Evolutionary conservation across 306 rosid species (phyloP), one percentile per base, ranked within the genome.

Genomic region (Lathyrus sativus): DNA sequence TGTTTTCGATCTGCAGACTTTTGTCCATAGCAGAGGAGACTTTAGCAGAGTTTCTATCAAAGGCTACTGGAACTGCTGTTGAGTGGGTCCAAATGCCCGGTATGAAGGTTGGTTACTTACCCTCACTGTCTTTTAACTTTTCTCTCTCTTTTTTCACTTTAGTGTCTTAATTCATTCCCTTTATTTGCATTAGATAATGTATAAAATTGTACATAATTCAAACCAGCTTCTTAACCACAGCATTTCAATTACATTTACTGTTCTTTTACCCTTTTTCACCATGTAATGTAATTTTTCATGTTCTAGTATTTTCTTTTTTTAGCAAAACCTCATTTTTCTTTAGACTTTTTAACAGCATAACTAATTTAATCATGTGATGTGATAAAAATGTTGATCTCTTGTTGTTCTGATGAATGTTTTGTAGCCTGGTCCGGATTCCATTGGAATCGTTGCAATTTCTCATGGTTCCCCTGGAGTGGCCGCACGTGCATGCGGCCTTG

Each of bases 381-480:
- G 11, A 12, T 53, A 45, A 44, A 48, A 64, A 43, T 19, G 4
- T 71, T 29, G 1, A 22, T 58, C 19, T 45, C 11, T 7, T 56
- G 9, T 54, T 54, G 11, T 54, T 54, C 15, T 48, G 43, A 67
- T 72, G 56, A 57, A 17, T 62, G 18, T 39, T 65, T 68, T 74
- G 86, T 86, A 93, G 99, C 99, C 99, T 93, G 99, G 99, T 93
- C 99, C 99, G 99, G 99, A 93, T 93, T 93, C 99, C 97, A 90
- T 93, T 83, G 99, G 99, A 93, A 93, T 93, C 96, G 88, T 93
- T 88, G 99, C 97, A 79, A 93, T 93, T 82, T 93, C 99, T 85
- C 97, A 90, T 59, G 95, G 97, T 73, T 85, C 89, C 93, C 72
- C 97, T 71, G 99, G 99, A 79, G 99, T 93, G 78, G 99, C 99